Evolutionary conservation across 352 stramenopile species (phyloP).

Genomic region (Globisporangium middletonii): DNA sequence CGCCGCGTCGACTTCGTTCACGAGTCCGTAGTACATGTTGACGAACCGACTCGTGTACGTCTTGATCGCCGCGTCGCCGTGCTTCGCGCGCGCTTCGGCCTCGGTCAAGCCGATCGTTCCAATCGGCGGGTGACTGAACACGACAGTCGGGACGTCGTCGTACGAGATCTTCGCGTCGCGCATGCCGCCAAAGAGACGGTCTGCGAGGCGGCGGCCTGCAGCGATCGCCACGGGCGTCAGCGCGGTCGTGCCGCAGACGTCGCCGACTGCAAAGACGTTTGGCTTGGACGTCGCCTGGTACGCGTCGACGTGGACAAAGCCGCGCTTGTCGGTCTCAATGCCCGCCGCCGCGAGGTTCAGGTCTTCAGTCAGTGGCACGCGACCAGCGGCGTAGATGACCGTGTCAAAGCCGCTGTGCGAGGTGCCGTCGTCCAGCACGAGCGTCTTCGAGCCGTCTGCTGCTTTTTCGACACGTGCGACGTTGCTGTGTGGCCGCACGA

Average conservation of each 20-base stretch:
- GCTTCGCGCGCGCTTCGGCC: constrained; percentile 80
- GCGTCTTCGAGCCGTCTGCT: constrained; percentile 46
- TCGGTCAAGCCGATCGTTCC: constrained; percentile 94
- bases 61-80: constrained; percentile 88
- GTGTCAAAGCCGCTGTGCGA: constrained; percentile 55
- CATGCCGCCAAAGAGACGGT: constrained; percentile 84
- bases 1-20: constrained; percentile 50
- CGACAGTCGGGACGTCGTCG: constrained; percentile 91
- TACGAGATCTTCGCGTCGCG: constrained; percentile 71
- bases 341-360: constrained; percentile 72
- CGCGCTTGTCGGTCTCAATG: constrained; percentile 49
- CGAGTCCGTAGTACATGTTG: constrained; percentile 94
- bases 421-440: constrained; percentile 38
- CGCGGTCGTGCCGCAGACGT: constrained; percentile 59
- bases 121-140: constrained; percentile 96
- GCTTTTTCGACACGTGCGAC: constrained; percentile 31
- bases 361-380: constrained; percentile 33
- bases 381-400: constrained; percentile 85
- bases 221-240: constrained; percentile 87
- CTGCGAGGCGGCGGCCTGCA: constrained; percentile 71
- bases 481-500: constrained; percentile 39
- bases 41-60: constrained; percentile 92
- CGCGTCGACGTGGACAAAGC: constrained; percentile 85
- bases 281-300: constrained; percentile 86
- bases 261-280: constrained; percentile 76